A percentile compares a stretch with the other conserved stretches of the same genome.
Conservation (phyloP, 208 protist species). For the Sergeia podlipaevii region DNA sequence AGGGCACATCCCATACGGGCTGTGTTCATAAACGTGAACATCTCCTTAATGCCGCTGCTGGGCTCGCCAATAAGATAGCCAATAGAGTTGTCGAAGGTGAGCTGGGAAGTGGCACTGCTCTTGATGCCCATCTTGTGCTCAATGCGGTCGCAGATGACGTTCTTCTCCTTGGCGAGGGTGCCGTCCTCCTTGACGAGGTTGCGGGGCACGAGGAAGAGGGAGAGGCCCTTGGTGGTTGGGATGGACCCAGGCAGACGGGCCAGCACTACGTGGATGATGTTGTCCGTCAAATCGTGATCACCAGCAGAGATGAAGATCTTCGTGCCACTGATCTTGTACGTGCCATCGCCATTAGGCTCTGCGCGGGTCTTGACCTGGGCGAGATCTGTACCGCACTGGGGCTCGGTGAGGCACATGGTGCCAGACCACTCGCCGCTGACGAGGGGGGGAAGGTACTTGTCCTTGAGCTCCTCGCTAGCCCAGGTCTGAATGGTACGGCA, state of each 20-base stretch:
- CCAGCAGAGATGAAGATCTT: slow-evolving; percentile 92
- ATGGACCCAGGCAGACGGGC: slow-evolving; percentile 61
- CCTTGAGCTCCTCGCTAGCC: slow-evolving; percentile 75
- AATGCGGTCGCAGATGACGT: slow-evolving; percentile 58
- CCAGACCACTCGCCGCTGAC: slow-evolving; percentile 76
- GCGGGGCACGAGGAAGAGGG: slow-evolving; percentile 90
- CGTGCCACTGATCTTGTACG: slow-evolving; percentile 82
- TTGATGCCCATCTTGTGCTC: slow-evolving; percentile 92
- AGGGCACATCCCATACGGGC: slow-evolving; percentile 74
- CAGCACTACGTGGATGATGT: slow-evolving; percentile 86
- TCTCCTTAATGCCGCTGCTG: slow-evolving; percentile 80
- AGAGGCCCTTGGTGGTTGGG: slow-evolving; percentile 79
- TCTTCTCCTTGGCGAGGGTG: slow-evolving; percentile 47
- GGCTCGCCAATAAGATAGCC: slow-evolving; percentile 85
- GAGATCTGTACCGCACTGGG: slow-evolving; percentile 83
- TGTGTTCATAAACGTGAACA: slow-evolving; percentile 91
- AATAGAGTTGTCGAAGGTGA: slow-evolving; percentile 78
- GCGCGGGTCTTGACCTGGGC: slow-evolving; percentile 81
- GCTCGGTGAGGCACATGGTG: slow-evolving; percentile 92
- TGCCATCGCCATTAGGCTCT: slow-evolving; percentile 59
- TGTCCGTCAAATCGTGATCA: slow-evolving; percentile 86
- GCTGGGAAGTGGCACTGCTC: slow-evolving; percentile 67
- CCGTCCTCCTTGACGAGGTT: slow-evolving; percentile 65
- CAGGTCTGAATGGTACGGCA: slow-evolving; percentile 57
- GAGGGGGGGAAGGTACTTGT: slow-evolving; percentile 71